These are phyloP conservation scores for Cladosporium sp. DNA, from an alignment of 2,329 filamentous ascomycete species.

Conservation along the genomic window DNA sequence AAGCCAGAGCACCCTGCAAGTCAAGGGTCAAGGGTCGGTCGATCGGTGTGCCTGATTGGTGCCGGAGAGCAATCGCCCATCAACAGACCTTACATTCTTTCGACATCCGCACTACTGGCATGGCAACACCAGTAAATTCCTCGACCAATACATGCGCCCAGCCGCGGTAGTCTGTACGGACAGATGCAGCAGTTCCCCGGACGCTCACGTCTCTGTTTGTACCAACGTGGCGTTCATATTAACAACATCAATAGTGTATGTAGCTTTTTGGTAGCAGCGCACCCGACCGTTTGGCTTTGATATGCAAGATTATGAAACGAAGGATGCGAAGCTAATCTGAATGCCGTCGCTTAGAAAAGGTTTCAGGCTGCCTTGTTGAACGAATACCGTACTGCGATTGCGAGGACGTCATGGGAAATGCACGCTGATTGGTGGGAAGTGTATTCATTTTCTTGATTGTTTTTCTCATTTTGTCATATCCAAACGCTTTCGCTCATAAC, in stretches of 20 bases:
- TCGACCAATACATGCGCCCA: not conserved
- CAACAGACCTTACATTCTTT: too few relatives aligned
- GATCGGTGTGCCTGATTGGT: conserved; percentile 10
- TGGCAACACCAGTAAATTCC: not conserved
- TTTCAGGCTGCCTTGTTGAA: not conserved
- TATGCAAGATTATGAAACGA: conserved; percentile 5
- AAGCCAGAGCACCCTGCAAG: too few relatives aligned
- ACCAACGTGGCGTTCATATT: too few relatives aligned
- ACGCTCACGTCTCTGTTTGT: too few relatives aligned
- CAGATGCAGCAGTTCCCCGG: conserved; percentile 1
- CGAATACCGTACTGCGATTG: not conserved
- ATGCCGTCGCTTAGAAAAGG: not conserved
- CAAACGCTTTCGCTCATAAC: conserved; percentile 11
- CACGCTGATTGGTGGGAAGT: not conserved
- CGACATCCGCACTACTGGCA: not conserved
- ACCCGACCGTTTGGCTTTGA: conserved; percentile 7
- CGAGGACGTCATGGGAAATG: not conserved
- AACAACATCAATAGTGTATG: too few relatives aligned
- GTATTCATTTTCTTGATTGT: not conserved
- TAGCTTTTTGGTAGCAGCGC: not conserved
- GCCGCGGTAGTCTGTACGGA: not conserved
- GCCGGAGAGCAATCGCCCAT: not conserved
- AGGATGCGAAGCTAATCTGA: conserved; percentile 1
- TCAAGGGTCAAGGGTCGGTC: too few relatives aligned
- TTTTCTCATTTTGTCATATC: conserved; percentile 8